Evolutionary conservation across 2,329 filamentous ascomycete species (phyloP).

Genomic region (Colletotrichum sp.): DNA sequence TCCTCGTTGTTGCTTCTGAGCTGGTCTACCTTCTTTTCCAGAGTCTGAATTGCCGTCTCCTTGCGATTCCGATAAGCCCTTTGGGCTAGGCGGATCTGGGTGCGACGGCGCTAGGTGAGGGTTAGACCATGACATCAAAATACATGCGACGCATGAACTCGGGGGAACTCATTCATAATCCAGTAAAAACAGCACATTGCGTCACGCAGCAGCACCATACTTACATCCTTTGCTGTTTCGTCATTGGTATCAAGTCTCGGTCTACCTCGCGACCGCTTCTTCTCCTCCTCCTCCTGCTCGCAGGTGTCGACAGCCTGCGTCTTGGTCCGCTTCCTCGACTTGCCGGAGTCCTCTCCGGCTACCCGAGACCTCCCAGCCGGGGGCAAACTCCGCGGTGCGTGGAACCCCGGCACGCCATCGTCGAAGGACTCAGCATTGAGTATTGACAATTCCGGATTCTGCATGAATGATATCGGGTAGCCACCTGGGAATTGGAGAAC

Average conservation of each 20-base stretch:
- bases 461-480: slow-evolving; percentile 25
- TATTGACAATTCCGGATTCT: slow-evolving; percentile 42
- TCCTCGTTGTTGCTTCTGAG: slow-evolving; percentile 74
- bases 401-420: slow-evolving; percentile 31
- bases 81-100: slow-evolving; percentile 87
- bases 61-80: slow-evolving; percentile 85
- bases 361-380: slow-evolving; percentile 10
- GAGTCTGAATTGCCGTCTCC: slow-evolving; percentile 76
- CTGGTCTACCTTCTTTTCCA: slow-evolving; percentile 73
- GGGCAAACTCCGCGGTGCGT: slow-evolving; percentile 22
- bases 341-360: slow-evolving; percentile 9
- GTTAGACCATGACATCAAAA: slow-evolving; percentile 23
- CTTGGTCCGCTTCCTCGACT: slow-evolving; percentile 36
- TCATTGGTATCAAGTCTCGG: slow-evolving; percentile 79
- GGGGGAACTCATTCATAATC: not conserved
- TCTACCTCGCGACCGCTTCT: slow-evolving; percentile 72
- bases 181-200: not conserved
- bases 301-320: slow-evolving; percentile 25
- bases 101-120: slow-evolving; percentile 72
- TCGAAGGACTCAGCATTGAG: slow-evolving; percentile 53
- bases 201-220: slow-evolving; percentile 38
- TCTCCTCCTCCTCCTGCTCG: slow-evolving; percentile 49
- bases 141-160: not conserved
- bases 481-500: slow-evolving; percentile 2
- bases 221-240: slow-evolving; percentile 78